Evolutionary conservation across 768 basidiomycete species (phyloP).

Genomic region (Leccinum obscurum): DNA sequence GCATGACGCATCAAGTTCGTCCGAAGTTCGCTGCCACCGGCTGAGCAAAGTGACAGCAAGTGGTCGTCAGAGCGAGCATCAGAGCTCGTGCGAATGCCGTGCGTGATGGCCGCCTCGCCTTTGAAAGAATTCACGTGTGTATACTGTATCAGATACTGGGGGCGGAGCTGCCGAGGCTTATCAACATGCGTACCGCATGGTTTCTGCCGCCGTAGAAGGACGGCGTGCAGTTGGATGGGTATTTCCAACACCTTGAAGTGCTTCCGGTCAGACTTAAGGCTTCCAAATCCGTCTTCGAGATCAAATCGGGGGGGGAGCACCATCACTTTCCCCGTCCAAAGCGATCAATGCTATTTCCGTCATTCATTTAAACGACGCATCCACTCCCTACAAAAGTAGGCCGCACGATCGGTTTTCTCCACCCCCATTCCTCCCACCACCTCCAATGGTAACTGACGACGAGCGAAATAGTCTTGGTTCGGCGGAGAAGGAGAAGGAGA

Average conservation of each 20-base stretch:
- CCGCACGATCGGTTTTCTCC: not conserved
- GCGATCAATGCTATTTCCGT: not conserved
- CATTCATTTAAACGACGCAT: not conserved
- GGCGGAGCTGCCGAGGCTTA: not conserved
- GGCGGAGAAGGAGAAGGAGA: slow-evolving; percentile 23
- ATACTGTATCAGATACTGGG: not conserved
- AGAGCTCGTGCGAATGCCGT: not conserved
- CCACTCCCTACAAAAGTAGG: slow-evolving; percentile 16
- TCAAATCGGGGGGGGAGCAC: not conserved
- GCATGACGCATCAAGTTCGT: not conserved
- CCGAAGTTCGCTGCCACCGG: not conserved
- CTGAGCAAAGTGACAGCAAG: not conserved
- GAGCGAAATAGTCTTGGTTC: slow-evolving; percentile 21
- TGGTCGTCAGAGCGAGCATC: not conserved
- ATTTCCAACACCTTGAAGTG: not conserved
- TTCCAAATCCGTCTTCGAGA: slow-evolving; percentile 2
- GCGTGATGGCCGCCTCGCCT: not conserved
- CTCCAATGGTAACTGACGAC: slow-evolving; percentile 23
- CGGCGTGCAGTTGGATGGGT: not conserved
- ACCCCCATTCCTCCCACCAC: not conserved
- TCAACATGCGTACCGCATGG: not conserved
- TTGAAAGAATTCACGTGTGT: not conserved
- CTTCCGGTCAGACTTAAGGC: not conserved
- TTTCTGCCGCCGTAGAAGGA: not conserved
- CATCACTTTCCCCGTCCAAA: not conserved